These are phyloP conservation scores for Acaromyces ingoldii DNA, from an alignment of 1,284 basidiomycete species.

Conservation along the genomic window DNA sequence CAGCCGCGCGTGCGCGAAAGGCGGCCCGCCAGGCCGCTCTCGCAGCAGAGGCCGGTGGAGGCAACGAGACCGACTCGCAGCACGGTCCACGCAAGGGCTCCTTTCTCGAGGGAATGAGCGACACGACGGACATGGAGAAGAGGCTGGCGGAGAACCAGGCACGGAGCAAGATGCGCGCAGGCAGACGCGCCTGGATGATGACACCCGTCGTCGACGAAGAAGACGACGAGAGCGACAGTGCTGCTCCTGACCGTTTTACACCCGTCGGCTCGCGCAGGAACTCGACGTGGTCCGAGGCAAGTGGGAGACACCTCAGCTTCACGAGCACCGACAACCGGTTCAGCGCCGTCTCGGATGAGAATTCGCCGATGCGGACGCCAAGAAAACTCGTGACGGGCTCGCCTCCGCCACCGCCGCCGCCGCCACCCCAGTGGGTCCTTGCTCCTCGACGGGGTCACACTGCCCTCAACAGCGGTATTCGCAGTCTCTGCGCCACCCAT, in stretches of 20 bases:
- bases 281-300: conserved; percentile 9
- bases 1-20: conserved; percentile 37
- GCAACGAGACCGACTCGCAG: conserved; percentile 3
- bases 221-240: conserved; percentile 19
- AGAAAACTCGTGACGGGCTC: not conserved
- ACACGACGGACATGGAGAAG: conserved; percentile 36
- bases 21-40: conserved; percentile 30
- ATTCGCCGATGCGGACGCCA: conserved; percentile 12
- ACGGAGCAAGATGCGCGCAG: conserved; percentile 27
- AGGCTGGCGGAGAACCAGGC: conserved; percentile 45
- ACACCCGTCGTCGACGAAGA: conserved; percentile 43
- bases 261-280: conserved; percentile 35
- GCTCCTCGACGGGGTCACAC: conserved; percentile 80
- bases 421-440: conserved; percentile 64
- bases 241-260: conserved; percentile 42
- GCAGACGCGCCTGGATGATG: conserved; percentile 45
- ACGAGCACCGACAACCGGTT: not conserved
- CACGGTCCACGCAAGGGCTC: conserved; percentile 20
- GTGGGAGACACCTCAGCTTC: conserved; percentile 8
- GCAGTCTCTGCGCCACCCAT: conserved; percentile 72
- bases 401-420: conserved; percentile 7
- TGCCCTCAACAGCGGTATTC: conserved; percentile 90
- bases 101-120: conserved; percentile 27
- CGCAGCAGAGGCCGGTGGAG: conserved; percentile 24
- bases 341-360: conserved; percentile 11